Evolutionary conservation across 805 yeast species (phyloP), one percentile per base, ranked within the genome.

Genomic region (Scheffersomyces lignosus): DNA sequence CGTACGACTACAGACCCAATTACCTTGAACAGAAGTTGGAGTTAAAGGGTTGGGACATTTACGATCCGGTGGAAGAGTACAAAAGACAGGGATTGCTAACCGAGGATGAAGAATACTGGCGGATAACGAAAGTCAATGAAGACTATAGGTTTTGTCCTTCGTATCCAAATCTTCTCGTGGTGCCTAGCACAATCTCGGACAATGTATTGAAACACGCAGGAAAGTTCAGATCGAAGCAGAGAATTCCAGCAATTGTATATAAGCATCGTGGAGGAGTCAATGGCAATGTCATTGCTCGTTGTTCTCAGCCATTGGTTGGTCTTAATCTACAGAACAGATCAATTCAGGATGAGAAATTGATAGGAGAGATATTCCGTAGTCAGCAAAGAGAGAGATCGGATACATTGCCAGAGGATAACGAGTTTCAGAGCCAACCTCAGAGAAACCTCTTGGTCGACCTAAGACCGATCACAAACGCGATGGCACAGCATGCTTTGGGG

Each of bases 401-500:
- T 10, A 43, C 33, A 5, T 33, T 59, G 7, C 10, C 33, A 6
- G 46, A 47, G 3, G 55, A 51, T 16, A 44, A 48, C 16, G 64
- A 54, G 4, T 49, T 54, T 29, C 51, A 48, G 12, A 38, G 29
- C 31, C 71, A 66, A 43, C 70, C 71, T 5, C 66, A 66, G 60
- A 57, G 48, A 52, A 74, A 90, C 52, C 60, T 93, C 18, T 81
- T 93, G 20, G 91, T 88, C 4, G 99, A 93, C 64, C 85, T 95
- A 15, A 70, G 99, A 38, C 99, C 99, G 1, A 60, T 89, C 17
- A 84, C 97, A 0, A 93, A 93, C 60, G 98, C 98, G 5, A 77
- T 89, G 77, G 98, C 96, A 0, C 98, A 93, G 52, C 87, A 87
- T 31, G 98, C 98, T 0, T 64, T 93, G 12, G 99, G 99, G 9